These are phyloP conservation scores for Gaeumannomyces sp. DNA, from an alignment of 2,329 filamentous ascomycete genomes.

Conservation along the genomic window DNA sequence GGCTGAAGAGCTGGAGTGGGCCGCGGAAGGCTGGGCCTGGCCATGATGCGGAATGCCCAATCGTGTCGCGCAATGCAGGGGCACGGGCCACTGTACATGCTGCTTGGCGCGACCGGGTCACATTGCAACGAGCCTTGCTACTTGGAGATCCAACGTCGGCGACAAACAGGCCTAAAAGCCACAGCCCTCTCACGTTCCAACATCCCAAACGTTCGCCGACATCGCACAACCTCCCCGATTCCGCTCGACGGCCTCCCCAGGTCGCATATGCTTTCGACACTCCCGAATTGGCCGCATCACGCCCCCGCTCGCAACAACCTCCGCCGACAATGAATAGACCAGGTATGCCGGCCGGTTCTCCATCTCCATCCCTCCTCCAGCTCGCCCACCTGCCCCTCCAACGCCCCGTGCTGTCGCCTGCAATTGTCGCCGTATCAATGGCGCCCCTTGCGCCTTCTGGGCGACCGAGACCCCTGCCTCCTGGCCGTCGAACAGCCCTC, in stretches of 20 bases:
- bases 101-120: not conserved
- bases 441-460: slow-evolving; percentile 2
- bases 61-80: not conserved
- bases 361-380: not conserved
- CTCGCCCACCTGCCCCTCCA: slow-evolving; percentile 10
- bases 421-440: not conserved
- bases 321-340: slow-evolving; percentile 49
- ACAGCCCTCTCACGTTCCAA: not conserved
- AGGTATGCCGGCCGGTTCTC: slow-evolving; percentile 40
- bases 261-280: slow-evolving; percentile 2
- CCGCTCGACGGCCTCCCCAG: not conserved
- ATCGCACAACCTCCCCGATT: not conserved
- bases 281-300: slow-evolving; percentile 8
- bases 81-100: not conserved
- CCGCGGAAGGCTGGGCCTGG: too few relatives aligned
- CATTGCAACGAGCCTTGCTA: slow-evolving; percentile 4
- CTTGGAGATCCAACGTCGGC: slow-evolving; percentile 2
- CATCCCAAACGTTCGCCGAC: not conserved
- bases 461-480: not conserved
- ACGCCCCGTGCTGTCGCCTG: not conserved
- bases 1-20: slow-evolving; percentile 1
- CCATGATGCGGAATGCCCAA: not conserved
- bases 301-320: slow-evolving; percentile 2
- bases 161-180: not conserved
- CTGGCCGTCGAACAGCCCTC: not conserved